Conservation (phyloP, 768 basidiomycete genomes). For the Pleurotus sapidus region DNA sequence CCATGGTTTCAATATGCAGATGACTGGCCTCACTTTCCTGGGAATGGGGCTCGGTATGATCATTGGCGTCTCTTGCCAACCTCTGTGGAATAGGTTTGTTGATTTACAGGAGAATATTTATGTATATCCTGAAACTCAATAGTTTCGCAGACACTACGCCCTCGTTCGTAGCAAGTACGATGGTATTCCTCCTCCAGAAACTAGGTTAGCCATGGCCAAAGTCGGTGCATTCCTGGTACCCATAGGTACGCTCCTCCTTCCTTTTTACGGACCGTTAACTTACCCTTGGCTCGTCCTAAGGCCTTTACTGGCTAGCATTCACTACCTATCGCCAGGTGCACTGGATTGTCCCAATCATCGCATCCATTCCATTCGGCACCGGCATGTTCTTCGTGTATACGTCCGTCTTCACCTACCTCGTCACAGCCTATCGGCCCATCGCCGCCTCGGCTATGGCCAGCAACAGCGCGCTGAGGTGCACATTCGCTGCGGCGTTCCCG, state of each 20-base stretch:
- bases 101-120: background rate
- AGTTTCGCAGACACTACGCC: constrained; percentile 28
- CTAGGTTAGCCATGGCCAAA: constrained; percentile 62
- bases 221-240: constrained; percentile 64
- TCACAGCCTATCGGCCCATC: constrained; percentile 65
- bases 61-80: constrained; percentile 48
- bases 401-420: constrained; percentile 67
- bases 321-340: constrained; percentile 44
- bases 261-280: too few relatives aligned
- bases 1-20: constrained; percentile 46
- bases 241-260: constrained; percentile 10
- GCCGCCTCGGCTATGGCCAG: constrained; percentile 67
- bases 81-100: constrained; percentile 51
- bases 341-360: constrained; percentile 67
- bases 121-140: background rate
- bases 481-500: constrained; percentile 63
- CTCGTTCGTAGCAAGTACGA: constrained; percentile 34
- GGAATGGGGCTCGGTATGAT: constrained; percentile 61
- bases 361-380: constrained; percentile 61
- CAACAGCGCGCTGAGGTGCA: constrained; percentile 59
- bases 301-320: constrained; percentile 65
- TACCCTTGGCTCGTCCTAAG: constrained; percentile 13
- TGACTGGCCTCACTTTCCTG: constrained; percentile 55
- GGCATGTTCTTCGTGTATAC: constrained; percentile 70
- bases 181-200: constrained; percentile 60